Base-by-base conservation (phyloP, 2,329 filamentous ascomycete species). In the Byssochlamys sp. region DNA sequence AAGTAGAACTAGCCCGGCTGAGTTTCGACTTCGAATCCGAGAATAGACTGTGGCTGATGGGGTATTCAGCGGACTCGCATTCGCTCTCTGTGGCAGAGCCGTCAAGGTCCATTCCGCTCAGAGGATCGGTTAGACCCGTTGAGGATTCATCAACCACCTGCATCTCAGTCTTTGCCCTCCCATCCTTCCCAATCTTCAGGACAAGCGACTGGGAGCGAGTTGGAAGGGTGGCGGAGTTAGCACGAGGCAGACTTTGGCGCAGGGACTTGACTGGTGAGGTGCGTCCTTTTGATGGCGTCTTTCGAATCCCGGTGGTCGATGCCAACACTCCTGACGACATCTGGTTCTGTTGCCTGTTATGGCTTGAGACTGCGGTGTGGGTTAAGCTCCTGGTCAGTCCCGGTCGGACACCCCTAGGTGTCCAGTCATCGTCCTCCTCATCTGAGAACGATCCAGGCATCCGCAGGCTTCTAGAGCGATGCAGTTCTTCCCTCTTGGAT, bases 141-240 rank as follows among this genome's bases (percentile, higher is more conserved):
- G 69, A 63, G 11, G 63, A 64, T 54, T 71, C 67, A 14, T 66
- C 61, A 14, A 74, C 63, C 5, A 73, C 59, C 56, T 73, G 71
- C 66, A 76, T 74, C 58, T 77, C 74, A 3, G 77, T 74, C 64
- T 75, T 78, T 28, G 77, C 77, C 57, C 77, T 68, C 12, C 77
- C 77, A 62, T 78, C 76, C 53, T 74, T 72, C 58, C 77, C 77
- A 59, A 80, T 78, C n/a, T 71, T 74, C 25, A 80, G 67, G 4
- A 77, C 70, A 19, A 80, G 65, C 5, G 75, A 77, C 33, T 71
- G 70, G 25, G 75, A 73, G 2, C 72, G 72, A 49, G 64, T 64
- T 35, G 72, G 67, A 27, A 73, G 52, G 5, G 60, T 57, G 6
- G 67, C 59, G 14, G 73, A 72, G 57, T 64, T 68, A 5, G 72